These are phyloP conservation scores for Aspergillus hancockii DNA, from an alignment of 495 filamentous ascomycete genomes.

Conservation along the genomic window DNA sequence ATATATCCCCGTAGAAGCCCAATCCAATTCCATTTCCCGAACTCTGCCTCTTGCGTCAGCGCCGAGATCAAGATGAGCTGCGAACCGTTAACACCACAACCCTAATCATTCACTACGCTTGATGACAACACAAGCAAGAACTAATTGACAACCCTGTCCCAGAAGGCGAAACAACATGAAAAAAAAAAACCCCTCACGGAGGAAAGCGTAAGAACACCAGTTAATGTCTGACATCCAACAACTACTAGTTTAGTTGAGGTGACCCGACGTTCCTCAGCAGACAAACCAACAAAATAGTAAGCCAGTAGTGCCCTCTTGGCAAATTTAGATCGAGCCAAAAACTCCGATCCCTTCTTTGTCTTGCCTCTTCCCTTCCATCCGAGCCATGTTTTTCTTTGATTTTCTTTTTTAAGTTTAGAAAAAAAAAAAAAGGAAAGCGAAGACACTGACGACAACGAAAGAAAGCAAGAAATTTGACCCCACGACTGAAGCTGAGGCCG, in stretches of 20 bases:
- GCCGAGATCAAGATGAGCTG: neutral
- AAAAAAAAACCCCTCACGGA: neutral
- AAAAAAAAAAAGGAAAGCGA: neutral
- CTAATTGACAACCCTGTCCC: neutral
- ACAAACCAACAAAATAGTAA: neutral
- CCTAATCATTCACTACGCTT: too few species aligned
- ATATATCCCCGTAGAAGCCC: conserved; percentile 12
- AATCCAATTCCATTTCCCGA: neutral
- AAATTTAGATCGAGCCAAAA: too few species aligned
- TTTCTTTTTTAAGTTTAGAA: too few species aligned
- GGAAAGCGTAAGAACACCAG: neutral
- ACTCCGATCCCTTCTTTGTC: too few species aligned
- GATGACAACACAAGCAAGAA: neutral
- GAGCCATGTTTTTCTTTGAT: too few species aligned
- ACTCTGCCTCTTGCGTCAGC: too few species aligned
- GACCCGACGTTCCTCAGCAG: neutral
- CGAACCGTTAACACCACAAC: too few species aligned
- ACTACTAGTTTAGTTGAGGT: neutral
- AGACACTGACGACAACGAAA: neutral
- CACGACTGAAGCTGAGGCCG: neutral
- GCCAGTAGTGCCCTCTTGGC: too few species aligned
- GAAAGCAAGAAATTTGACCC: neutral
- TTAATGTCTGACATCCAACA: neutral
- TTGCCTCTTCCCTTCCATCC: too few species aligned
- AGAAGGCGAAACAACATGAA: neutral